A percentile compares a stretch with the other conserved stretches of the same genome.
Evolutionary conservation across 2,329 filamentous ascomycete genomes (phyloP).

Genomic region (Penicillium sp.): DNA sequence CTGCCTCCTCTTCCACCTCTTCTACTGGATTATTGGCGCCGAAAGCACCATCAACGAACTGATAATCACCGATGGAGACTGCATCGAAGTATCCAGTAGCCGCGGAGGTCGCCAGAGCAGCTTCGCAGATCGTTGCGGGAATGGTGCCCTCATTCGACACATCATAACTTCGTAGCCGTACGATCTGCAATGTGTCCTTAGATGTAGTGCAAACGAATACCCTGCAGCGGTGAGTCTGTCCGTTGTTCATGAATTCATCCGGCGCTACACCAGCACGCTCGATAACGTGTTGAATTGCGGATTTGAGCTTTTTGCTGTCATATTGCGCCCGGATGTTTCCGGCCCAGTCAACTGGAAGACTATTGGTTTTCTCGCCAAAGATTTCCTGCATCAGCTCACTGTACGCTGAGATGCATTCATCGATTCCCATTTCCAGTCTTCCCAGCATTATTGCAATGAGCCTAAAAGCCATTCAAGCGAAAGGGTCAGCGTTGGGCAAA

Average conservation of each 20-base stretch:
- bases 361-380: slow-evolving; percentile 22
- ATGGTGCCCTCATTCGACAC: neutral
- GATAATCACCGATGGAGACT: slow-evolving; percentile 10
- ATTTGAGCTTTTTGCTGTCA: slow-evolving; percentile 9
- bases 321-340: slow-evolving; percentile 12
- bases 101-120: slow-evolving; percentile 53
- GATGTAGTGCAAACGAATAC: slow-evolving; percentile 17
- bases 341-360: slow-evolving; percentile 8
- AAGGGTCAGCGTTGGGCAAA: neutral
- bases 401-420: slow-evolving; percentile 36
- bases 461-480: slow-evolving; percentile 8
- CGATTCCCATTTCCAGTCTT: slow-evolving; percentile 34
- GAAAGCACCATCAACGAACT: slow-evolving; percentile 36
- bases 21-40: slow-evolving; percentile 37
- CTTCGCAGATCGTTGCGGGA: slow-evolving; percentile 47
- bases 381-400: slow-evolving; percentile 23
- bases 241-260: slow-evolving; percentile 11
- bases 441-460: slow-evolving; percentile 42
- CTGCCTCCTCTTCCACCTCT: slow-evolving; percentile 30
- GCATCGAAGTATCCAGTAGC: slow-evolving; percentile 39
- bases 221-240: neutral
- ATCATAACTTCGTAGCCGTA: slow-evolving; percentile 14
- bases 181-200: slow-evolving; percentile 12
- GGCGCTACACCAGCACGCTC: slow-evolving; percentile 1
- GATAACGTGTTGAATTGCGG: slow-evolving; percentile 15